Evolutionary conservation across 2,329 filamentous ascomycete species (phyloP), one percentile per base, ranked within the genome.

Genomic region (Colletotrichum cuscutae): DNA sequence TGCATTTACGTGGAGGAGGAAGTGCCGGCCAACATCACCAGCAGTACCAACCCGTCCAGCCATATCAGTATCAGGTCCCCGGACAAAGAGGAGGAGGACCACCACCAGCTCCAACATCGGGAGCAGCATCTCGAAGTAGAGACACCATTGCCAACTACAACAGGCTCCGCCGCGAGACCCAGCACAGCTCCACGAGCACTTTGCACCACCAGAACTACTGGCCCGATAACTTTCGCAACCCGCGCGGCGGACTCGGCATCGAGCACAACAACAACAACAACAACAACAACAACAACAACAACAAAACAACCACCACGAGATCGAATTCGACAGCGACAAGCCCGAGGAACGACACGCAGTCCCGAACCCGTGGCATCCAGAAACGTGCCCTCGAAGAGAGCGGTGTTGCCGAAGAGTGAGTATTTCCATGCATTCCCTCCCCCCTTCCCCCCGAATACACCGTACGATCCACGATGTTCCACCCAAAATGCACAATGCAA

Each of bases 151-250:
- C 63, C 32, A 65, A 58, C 70, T 26, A 26, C 66, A 70, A 69
- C 66, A 53, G 57, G 4, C 64, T 52, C 54, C 32, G 26, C 12
- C 58, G 68, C 22, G 49, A 68, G 12, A 68, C 63, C 42, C 19
- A 49, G 19, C 35, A 59, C 65, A 56, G 13, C 65, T 65, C 65
- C 19, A 65, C 32, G 42, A 72, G 57, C 64, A 42, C 68, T 6
- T 24, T 49, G 28, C 63, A 72, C 35, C 65, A 64, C 42, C 60
- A 59, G 35, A 72, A 22, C 46, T 57, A 49, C 72, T 68, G 68
- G 72, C 69, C 61, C n/a, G 59, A 68, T 26, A 49, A 65, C 46
- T 73, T 73, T 19, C 65, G 70, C 32, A 53, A 68, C 65, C 54
- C 65, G 3, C 60, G 24, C 19, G 65, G 62, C 60, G 70, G 70